These are phyloP conservation scores for Avena insularis DNA, from an alignment of 176 grass and related monocot genomes.

Conservation along the genomic window DNA sequence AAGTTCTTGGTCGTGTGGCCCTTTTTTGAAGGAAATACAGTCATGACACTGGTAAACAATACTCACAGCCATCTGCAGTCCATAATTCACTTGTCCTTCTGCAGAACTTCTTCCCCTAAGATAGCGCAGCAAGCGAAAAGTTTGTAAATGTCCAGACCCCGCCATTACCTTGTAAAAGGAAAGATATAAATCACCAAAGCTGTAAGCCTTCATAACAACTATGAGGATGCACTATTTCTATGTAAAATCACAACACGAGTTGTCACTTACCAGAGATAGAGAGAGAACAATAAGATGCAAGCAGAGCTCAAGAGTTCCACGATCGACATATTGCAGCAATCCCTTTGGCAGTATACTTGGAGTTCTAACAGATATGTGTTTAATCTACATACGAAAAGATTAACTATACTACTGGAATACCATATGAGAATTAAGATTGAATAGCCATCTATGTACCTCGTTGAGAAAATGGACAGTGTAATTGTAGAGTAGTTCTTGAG, in stretches of 20 bases:
- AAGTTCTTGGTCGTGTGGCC: background rate
- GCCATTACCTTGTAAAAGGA: constrained; percentile 79
- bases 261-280: constrained; percentile 77
- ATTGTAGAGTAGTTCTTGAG: constrained; percentile 80
- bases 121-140: constrained; percentile 88
- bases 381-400: constrained; percentile 68
- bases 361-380: constrained; percentile 66
- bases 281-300: constrained; percentile 91
- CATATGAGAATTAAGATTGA: constrained; percentile 37
- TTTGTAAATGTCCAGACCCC: constrained; percentile 93
- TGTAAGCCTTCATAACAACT: constrained; percentile 15
- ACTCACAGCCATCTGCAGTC: constrained; percentile 95
- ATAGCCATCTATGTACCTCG: constrained; percentile 55
- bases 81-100: constrained; percentile 98
- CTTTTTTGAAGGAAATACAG: constrained; percentile 15
- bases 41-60: constrained; percentile 23
- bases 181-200: constrained; percentile 26
- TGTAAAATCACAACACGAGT: constrained; percentile 9
- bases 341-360: constrained; percentile 70
- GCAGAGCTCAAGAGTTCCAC: constrained; percentile 85
- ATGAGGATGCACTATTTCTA: constrained; percentile 29
- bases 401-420: background rate
- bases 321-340: constrained; percentile 85
- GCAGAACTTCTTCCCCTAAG: constrained; percentile 89
- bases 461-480: constrained; percentile 88